Evolutionary conservation across 2,329 filamentous ascomycete genomes (phyloP), one percentile per base, ranked within the genome.

Genomic region (Pyrenophora teres): DNA sequence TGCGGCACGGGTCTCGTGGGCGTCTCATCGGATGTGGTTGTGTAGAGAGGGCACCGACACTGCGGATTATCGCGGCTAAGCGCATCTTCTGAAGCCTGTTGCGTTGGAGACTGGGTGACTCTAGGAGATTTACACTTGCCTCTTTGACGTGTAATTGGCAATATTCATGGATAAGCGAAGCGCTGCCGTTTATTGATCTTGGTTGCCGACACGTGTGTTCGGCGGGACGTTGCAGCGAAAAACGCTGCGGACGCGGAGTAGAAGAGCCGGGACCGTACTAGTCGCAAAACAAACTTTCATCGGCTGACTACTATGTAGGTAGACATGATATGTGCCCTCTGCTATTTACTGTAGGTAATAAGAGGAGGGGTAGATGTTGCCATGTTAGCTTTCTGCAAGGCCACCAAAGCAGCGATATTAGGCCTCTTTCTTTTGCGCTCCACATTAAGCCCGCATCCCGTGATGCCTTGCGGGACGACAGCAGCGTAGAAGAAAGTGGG

Each of bases 281-380:
- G 43, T 56, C 55, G 52, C 54, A 63, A 62, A 64, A 49, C 55
- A 38, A 48, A 37, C 41, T 54, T 30, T 44, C 53, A 40, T 46
- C 32, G 56, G 35, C 40, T 52, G 37, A 43, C 30, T n/a, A n/a
- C n/a, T n/a, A n/a, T n/a, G n/a, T n/a, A n/a, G n/a, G n/a, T 25
- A 39, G 19, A 19, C 18, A 40, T 51, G 49, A 33, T 52, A 59
- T 59, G 19, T 30, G 40, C 41, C 36, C 6, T 40, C 58, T 57
- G n/a, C n/a, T n/a, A n/a, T n/a, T n/a, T n/a, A n/a, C n/a, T 37
- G 53, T 19, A 37, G 2, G 59, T 45, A 55, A 56, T 50, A 44
- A 30, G 50, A 53, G 44, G 59, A 64, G 57, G 58, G 56, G 56
- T 51, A 56, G n/a, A 64, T 58, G 56, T 64, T 63, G 60, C 57